Evolutionary conservation across 2,329 filamentous ascomycete species (phyloP).

Genomic region (Lizonia empirigonia): DNA sequence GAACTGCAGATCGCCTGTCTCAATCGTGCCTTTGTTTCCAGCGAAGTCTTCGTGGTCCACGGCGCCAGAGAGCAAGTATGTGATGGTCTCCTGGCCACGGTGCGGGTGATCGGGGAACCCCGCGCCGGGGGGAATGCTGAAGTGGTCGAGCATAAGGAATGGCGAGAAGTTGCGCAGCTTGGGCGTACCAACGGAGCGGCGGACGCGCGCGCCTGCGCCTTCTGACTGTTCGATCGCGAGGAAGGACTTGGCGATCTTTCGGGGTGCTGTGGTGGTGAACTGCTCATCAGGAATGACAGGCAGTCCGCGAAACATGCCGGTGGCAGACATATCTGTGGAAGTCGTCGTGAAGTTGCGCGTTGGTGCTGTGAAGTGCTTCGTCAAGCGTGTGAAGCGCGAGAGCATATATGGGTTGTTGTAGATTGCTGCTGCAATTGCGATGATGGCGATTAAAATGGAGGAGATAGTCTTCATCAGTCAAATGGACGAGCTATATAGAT

Average conservation of each 20-base stretch:
- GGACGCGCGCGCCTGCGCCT: slow-evolving; percentile 84
- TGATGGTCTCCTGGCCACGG: slow-evolving; percentile 86
- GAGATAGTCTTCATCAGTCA: slow-evolving; percentile 47
- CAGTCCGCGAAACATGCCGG: slow-evolving; percentile 53
- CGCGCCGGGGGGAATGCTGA: slow-evolving; percentile 76
- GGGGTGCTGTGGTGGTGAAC: slow-evolving; percentile 56
- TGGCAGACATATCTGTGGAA: slow-evolving; percentile 38
- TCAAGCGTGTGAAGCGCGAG: slow-evolving; percentile 42
- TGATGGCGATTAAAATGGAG: slow-evolving; percentile 51
- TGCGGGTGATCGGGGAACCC: slow-evolving; percentile 89
- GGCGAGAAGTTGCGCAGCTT: slow-evolving; percentile 85
- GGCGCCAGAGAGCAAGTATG: slow-evolving; percentile 83
- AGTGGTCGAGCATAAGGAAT: slow-evolving; percentile 95
- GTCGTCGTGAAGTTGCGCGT: slow-evolving; percentile 28
- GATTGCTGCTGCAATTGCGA: slow-evolving; percentile 48
- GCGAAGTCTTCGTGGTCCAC: slow-evolving; percentile 94
- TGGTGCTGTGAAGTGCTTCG: slow-evolving; percentile 38
- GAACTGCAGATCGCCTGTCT: slow-evolving; percentile 90
- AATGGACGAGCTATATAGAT: slow-evolving; percentile 43
- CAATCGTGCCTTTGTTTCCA: slow-evolving; percentile 81
- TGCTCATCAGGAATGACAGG: slow-evolving; percentile 53
- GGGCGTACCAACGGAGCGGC: slow-evolving; percentile 84
- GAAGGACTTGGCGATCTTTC: slow-evolving; percentile 82
- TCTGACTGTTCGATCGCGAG: slow-evolving; percentile 85
- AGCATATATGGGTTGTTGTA: slow-evolving; percentile 52